A percentile compares a stretch with the other conserved stretches of the same genome.
These are phyloP conservation scores for Strigomonas culicis DNA, from an alignment of 208 protist genomes.

Conservation along the genomic window DNA sequence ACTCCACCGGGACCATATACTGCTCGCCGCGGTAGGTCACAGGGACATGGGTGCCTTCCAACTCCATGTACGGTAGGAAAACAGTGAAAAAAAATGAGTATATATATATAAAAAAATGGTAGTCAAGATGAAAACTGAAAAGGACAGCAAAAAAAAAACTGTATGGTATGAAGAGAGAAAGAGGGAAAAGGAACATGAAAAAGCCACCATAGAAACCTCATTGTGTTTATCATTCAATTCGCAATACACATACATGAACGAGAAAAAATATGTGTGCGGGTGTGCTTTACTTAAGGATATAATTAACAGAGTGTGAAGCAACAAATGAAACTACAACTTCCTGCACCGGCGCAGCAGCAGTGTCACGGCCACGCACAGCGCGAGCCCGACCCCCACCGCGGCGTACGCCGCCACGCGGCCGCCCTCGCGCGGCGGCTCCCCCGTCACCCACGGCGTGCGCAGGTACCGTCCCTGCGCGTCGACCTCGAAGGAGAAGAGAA, in stretches of 20 bases:
- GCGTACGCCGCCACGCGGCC: neutral
- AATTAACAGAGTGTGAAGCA: neutral
- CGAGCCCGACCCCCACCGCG: neutral
- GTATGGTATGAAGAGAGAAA: neutral
- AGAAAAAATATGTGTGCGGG: neutral
- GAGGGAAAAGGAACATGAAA: neutral
- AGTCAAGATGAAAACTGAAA: neutral
- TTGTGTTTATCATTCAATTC: neutral
- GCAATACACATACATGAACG: neutral
- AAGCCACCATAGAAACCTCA: neutral
- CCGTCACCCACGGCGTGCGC: neutral
- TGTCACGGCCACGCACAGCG: neutral
- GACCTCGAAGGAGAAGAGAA: constrained; percentile 17
- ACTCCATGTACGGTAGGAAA: neutral
- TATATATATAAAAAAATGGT: neutral
- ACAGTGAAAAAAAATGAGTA: neutral
- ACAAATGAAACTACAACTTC: neutral
- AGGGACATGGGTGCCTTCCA: constrained; percentile 11
- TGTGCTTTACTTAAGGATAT: neutral
- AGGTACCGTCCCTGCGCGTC: neutral
- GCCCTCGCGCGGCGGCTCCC: neutral
- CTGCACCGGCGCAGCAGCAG: neutral
- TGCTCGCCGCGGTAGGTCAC: constrained; percentile 25
- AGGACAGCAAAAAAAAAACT: neutral
- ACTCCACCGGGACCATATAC: constrained; percentile 30